Evolutionary conservation across 257 asterid species (phyloP).

Genomic region (Fraxinus anomala): DNA sequence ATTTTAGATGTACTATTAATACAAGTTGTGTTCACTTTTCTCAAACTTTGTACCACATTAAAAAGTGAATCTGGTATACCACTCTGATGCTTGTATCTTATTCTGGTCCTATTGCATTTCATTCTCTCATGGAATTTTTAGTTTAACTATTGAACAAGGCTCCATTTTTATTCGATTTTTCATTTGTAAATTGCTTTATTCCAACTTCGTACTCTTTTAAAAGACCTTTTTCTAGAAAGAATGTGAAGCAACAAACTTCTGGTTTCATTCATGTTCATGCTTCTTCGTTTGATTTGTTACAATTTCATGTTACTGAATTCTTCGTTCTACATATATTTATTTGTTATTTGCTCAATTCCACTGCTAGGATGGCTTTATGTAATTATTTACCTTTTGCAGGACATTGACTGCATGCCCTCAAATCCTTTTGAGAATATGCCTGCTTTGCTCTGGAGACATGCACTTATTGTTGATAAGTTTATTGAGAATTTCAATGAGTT

Average conservation of each 20-base stretch:
- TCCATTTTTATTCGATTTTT: conserved; percentile 15
- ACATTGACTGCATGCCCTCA: conserved; percentile 61
- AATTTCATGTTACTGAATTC: background rate
- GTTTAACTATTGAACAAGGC: conserved; percentile 6
- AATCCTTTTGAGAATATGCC: conserved; percentile 52
- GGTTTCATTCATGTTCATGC: conserved; percentile 17
- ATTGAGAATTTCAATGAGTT: conserved; percentile 39
- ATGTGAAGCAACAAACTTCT: conserved; percentile 13
- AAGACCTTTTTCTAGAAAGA: conserved; percentile 17
- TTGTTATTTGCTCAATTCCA: background rate
- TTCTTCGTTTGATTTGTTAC: conserved; percentile 13
- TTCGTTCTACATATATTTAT: conserved; percentile 5
- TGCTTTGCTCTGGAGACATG: conserved; percentile 32
- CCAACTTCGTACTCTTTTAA: background rate
- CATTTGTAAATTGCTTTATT: background rate
- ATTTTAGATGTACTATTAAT: background rate
- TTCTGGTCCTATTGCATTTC: conserved; percentile 11
- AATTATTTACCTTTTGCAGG: conserved; percentile 52
- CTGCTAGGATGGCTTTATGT: conserved; percentile 7
- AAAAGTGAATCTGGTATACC: conserved; percentile 1
- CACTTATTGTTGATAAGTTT: conserved; percentile 37
- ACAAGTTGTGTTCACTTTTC: background rate
- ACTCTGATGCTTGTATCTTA: conserved; percentile 12
- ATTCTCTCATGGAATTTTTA: conserved; percentile 4
- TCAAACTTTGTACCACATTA: background rate